Evolutionary conservation across 768 basidiomycete genomes (phyloP), one percentile per base, ranked within the genome.

Genomic region (Tylopilus felleus): DNA sequence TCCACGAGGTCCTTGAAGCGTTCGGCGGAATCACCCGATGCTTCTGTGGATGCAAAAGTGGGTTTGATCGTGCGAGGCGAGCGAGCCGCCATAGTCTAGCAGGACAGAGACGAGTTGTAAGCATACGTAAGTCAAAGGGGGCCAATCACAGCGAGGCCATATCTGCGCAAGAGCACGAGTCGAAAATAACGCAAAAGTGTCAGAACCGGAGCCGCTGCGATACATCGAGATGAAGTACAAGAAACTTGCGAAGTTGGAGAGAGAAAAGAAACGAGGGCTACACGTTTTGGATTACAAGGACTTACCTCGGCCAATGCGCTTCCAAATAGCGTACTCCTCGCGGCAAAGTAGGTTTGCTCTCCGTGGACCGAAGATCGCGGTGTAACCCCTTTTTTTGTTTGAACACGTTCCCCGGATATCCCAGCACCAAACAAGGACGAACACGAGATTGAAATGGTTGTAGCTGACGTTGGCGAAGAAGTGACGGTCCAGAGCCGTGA

Each of bases 1-100:
- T 77, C 69, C 23, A 87, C 75, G 16, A 89, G 71, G 19, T 80
- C 79, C 29, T 73, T 69, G 63, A 88, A 85, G 31, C 68, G 72
- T 53, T 63, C 54, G 33, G 49, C 19, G 17, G 65, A 57, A 45
- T 51, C 28, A 43, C 49, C 45, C 49, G 58, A 52, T 39, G 29
- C 31, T 22, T 39, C 41, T 29, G 43, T 47, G 19, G 25, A 31
- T 27, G 52, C 51, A 25, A 47, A 33, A n/a, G 63, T 60, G 29
- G 63, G 49, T 27, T 35, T 60, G 47, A 42, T 42, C 5, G 47
- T 47, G 33, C 40, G 23, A 22, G 55, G 49, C 50, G 43, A 43
- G 31, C 53, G 45, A 29, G 21, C 22, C 9, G 45, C 9, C 13
- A 47, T 17, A 25, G 31, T 45, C 65, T 65, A 10, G 39, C n/a